Evolutionary conservation across 345 rosid species (phyloP), one percentile per base, ranked within the genome.

Genomic region (Populus alba): DNA sequence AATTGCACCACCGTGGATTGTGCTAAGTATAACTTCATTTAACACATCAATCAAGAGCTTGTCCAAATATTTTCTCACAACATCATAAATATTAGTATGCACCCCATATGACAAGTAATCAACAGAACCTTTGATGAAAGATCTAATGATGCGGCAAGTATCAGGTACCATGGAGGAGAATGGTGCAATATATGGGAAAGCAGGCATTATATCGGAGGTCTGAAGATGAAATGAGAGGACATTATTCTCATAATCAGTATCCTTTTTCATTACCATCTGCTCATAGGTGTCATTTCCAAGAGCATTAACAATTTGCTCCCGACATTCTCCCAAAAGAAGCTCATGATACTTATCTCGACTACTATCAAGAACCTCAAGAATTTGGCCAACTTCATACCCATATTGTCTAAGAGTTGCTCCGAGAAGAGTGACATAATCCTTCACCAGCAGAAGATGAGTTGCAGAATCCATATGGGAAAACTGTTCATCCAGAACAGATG

Each of bases 151-250:
- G 38, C 97, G 97, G 83, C 99, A 95, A 72, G 87, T 87, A 85
- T 91, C 98, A 2, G 99, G 99, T 1, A 94, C 98, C 99, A 91
- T 91, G 68, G 95, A 88, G 10, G 99, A 96, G 89, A 95, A 95
- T 13, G 98, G 98, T 1, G 99, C 98, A 69, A 86, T 81, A 74
- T 88, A 96, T 7, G 98, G 97, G 86, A 95, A 96, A 55, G 97
- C 95, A 18, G 98, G 98, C 89, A 88, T 89, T 57, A 88, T 89
- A 75, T 92, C 99, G 23, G 98, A 91, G 5, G 86, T 85, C 80
- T 95, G 98, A 55, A 95, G 93, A 79, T 91, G 83, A 84, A 92
- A 95, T 37, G 87, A 69, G 77, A 92, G 85, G 77, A 93, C 95
- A 83, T 88, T 89, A 83, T 31, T 93, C 68, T 93, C 98, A 61